Evolutionary conservation across 139 green algal genomes (phyloP).

Genomic region (Tetraselmis chui): DNA sequence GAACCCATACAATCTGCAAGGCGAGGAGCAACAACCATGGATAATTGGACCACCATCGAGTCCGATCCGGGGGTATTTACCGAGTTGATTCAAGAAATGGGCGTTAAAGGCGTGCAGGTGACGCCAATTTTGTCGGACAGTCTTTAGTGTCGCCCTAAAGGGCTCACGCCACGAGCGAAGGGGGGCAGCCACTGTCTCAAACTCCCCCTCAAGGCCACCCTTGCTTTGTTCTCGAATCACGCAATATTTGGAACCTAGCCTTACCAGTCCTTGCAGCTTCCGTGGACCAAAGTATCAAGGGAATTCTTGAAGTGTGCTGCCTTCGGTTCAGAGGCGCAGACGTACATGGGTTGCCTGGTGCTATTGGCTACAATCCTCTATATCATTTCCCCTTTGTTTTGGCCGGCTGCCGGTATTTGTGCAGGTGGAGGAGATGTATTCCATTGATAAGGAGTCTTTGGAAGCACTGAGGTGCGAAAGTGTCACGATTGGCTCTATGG

Average conservation of each 20-base stretch:
- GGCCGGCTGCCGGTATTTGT: too few species aligned
- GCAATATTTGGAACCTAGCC: too few species aligned
- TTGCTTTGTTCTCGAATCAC: not conserved
- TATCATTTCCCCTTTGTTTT: too few species aligned
- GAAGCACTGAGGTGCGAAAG: constrained; percentile 40
- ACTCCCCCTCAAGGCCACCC: not conserved
- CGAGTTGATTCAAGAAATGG: constrained; percentile 84
- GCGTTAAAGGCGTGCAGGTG: constrained; percentile 80
- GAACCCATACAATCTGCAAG: too few species aligned
- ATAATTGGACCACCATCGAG: constrained; percentile 79
- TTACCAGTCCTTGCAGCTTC: too few species aligned
- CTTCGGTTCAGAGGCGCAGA: too few species aligned
- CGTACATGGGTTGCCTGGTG: too few species aligned
- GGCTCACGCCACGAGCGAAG: not conserved
- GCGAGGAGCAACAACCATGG: not conserved
- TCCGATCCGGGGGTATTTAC: constrained; percentile 90
- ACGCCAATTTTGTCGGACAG: not conserved
- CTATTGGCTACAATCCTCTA: too few species aligned
- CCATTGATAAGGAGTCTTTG: constrained; percentile 63
- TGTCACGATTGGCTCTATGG: too few species aligned
- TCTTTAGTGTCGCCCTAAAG: not conserved
- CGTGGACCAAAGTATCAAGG: too few species aligned
- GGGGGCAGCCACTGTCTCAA: not conserved
- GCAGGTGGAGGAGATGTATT: constrained; percentile 88
- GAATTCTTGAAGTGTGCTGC: too few species aligned